phyloP scores from a whole-genome alignment of 495 filamentous ascomycete species.

The Trypethelium eluteriae region DNA sequence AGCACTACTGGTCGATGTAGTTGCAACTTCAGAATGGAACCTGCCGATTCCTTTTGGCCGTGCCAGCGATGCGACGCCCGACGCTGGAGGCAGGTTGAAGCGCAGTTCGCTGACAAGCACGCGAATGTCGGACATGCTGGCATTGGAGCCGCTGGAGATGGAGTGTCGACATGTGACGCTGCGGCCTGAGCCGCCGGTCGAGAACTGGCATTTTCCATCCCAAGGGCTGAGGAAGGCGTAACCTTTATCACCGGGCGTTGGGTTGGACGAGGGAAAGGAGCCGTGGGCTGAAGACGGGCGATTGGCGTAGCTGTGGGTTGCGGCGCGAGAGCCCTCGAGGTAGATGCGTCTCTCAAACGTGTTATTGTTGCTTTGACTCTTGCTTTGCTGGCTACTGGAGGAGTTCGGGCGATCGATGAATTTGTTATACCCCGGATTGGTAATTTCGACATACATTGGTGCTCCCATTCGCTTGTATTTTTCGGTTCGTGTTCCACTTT shows the following conservation, averaged over 20 bases:
- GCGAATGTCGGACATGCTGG: conserved; percentile 8
- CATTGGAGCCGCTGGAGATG: conserved; percentile 40
- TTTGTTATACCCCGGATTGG: conserved; percentile 55
- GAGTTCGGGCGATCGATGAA: conserved; percentile 35
- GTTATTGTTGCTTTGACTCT: conserved; percentile 13
- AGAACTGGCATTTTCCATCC: conserved; percentile 77
- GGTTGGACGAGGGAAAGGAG: background rate
- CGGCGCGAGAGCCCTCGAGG: conserved; percentile 33
- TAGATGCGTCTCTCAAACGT: conserved; percentile 32
- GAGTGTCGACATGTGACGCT: conserved; percentile 68
- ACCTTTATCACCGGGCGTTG: conserved; percentile 30
- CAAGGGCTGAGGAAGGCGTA: conserved; percentile 76
- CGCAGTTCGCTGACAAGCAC: conserved; percentile 65
- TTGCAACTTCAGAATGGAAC: conserved; percentile 10
- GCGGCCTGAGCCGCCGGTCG: conserved; percentile 62
- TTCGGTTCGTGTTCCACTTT: conserved; percentile 11
- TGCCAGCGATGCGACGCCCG: background rate
- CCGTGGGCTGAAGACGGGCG: conserved; percentile 10
- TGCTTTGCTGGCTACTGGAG: conserved; percentile 23
- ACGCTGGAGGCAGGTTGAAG: conserved; percentile 62
- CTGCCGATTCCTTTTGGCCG: background rate
- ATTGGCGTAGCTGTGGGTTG: conserved; percentile 17
- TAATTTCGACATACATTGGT: conserved; percentile 52
- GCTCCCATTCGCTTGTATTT: conserved; percentile 28
- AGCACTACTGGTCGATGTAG: conserved; percentile 19